Evolutionary conservation across 306 rosid genomes (phyloP).

Genomic region (Vigna trinervia): DNA sequence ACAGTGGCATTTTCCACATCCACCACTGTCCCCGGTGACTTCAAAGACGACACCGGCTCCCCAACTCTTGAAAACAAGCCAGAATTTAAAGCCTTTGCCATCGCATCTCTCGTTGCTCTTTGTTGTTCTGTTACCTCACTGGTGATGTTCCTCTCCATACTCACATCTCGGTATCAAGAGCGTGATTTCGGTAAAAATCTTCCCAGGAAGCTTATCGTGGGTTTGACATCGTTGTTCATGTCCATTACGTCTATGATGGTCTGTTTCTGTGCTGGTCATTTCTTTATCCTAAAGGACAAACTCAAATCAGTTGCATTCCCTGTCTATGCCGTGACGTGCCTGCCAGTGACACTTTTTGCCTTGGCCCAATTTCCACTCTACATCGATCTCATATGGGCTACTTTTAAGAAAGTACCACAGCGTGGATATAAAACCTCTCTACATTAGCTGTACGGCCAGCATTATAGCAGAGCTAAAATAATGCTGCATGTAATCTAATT

Average conservation of each 20-base stretch:
- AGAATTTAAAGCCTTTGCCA: conserved; percentile 42
- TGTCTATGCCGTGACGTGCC: conserved; percentile 50
- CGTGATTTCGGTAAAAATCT: conserved; percentile 42
- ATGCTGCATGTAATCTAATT: conserved; percentile 8
- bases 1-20: conserved; percentile 55
- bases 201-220: conserved; percentile 50
- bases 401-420: conserved; percentile 50
- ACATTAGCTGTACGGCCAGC: background rate
- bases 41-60: background rate
- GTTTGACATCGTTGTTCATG: conserved; percentile 53
- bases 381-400: conserved; percentile 54
- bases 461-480: background rate
- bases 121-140: conserved; percentile 45
- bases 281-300: conserved; percentile 43
- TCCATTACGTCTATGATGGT: conserved; percentile 52
- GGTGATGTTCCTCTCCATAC: conserved; percentile 55
- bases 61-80: conserved; percentile 35
- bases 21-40: conserved; percentile 45
- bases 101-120: conserved; percentile 48
- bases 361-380: conserved; percentile 56
- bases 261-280: conserved; percentile 54
- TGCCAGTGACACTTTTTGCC: conserved; percentile 55
- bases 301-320: conserved; percentile 50
- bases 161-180: conserved; percentile 50
- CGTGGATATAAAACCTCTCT: conserved; percentile 44